Base-by-base conservation (phyloP, 805 yeast species). In the Barnettozyma botsteinii region DNA sequence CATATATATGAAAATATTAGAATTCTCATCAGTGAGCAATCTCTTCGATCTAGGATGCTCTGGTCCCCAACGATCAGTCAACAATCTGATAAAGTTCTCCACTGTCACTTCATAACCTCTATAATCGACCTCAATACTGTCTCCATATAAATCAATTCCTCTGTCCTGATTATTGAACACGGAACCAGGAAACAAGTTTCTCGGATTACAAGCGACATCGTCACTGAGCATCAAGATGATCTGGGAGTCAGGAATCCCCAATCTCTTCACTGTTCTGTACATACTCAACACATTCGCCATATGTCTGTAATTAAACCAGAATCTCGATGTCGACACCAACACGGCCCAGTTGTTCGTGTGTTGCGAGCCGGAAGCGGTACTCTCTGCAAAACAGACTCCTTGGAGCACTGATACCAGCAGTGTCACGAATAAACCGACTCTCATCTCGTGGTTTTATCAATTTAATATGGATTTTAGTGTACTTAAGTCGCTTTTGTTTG, bases 31-130 rank as follows among this genome's bases (percentile, higher is more conserved):
- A 0, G 98, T 87, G 45, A 89, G 65, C 34, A 93, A 67, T 49
- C 98, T 70, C 62, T 93, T 93, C 12, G 95, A 84, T 47, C 95
- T 72, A 4, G 98, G 98, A 49, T 91, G 96, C 40, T 86, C 89
- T 27, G 81, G 84, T 33, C 88, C 88, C 96, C 98, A 93, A 50
- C 98, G 76, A 59, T 93, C 98, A 0, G 98, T 93, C 49, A 93
- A 65, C 42, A 93, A 66, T 46, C 98, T 70, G n/a, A 93, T 79
- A 52, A 93, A 91, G 60, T 88, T 91, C 60, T 93, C 98, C 18
- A 93, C 99, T 0, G 98, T 93, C 19, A 93, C 99, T 52, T 93
- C 98, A 58, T 93, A 93, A 1, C 99, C 99, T 47, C 97, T 69
- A 60, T 88, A 93, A 62, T 93, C 99, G 12, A 93, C 98, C 60